phyloP scores from a whole-genome alignment of 1,284 basidiomycete species.

The Irpex sp. region DNA sequence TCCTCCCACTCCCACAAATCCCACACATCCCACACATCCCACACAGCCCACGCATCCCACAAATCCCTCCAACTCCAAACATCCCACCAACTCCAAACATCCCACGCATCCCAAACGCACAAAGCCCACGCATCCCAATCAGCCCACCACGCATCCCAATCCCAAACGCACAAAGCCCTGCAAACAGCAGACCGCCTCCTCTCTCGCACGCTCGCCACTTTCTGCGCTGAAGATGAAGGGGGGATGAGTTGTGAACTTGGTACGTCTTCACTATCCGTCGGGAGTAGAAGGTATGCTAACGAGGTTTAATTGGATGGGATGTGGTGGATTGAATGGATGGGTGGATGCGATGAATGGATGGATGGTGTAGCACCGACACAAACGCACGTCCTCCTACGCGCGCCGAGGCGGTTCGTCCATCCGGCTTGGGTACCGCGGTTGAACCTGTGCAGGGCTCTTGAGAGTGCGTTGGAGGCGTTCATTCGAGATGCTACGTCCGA shows the following conservation, averaged over 20 bases:
- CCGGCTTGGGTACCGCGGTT: slow-evolving; percentile 74
- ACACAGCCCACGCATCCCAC: no score
- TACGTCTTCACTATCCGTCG: no score
- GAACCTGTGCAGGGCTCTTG: slow-evolving; percentile 37
- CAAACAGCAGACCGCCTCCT: slow-evolving; percentile 56
- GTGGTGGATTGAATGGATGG: no score
- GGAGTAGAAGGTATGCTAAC: no score
- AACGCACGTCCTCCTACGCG: slow-evolving; percentile 65
- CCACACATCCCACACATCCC: no score
- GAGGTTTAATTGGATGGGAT: neutral
- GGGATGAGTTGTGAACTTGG: slow-evolving; percentile 61
- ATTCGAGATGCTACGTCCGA: slow-evolving; percentile 31
- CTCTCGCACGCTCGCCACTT: slow-evolving; percentile 55
- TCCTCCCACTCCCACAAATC: no score
- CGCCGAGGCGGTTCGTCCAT: slow-evolving; percentile 66
- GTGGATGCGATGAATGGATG: neutral
- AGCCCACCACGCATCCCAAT: no score
- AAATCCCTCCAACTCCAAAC: no score
- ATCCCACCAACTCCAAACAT: no score
- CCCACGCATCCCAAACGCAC: no score
- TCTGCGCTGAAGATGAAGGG: slow-evolving; percentile 50
- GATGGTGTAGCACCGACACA: slow-evolving; percentile 66
- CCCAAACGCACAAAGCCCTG: slow-evolving; percentile 38
- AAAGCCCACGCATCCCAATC: no score
- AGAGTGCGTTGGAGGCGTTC: slow-evolving; percentile 29